phyloP scores from a whole-genome alignment of 1,139 yeast species.

The Yamadazyma diddensiae region DNA sequence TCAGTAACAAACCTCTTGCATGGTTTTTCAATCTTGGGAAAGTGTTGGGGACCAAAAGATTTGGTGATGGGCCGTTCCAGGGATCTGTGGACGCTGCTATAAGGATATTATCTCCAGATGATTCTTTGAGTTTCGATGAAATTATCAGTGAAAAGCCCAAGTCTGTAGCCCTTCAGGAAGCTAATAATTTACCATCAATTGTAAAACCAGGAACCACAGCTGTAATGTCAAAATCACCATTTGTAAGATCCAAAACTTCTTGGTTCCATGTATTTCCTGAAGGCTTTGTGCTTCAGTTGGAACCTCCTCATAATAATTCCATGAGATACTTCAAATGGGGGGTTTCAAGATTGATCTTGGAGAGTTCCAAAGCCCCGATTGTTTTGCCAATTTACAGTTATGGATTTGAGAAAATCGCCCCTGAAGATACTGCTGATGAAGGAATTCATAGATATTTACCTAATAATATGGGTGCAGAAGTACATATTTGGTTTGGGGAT shows the following conservation, averaged over 20 bases:
- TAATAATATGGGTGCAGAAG: conserved; percentile 61
- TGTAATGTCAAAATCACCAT: conserved; percentile 44
- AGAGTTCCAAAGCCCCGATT: conserved; percentile 79
- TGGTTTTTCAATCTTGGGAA: conserved; percentile 85
- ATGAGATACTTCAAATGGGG: conserved; percentile 98
- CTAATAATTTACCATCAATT: conserved; percentile 19
- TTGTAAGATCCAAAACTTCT: conserved; percentile 57
- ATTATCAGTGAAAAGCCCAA: conserved; percentile 18
- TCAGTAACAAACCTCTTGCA: conserved; percentile 50
- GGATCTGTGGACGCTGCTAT: conserved; percentile 89
- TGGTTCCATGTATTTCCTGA: conserved; percentile 98
- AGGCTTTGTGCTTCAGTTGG: conserved; percentile 84
- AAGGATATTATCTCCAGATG: conserved; percentile 76
- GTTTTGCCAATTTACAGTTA: conserved; percentile 84
- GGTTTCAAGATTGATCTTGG: conserved; percentile 75
- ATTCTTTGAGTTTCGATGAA: conserved; percentile 39
- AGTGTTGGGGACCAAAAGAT: conserved; percentile 78
- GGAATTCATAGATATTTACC: conserved; percentile 60
- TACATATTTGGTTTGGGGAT: conserved; percentile 71
- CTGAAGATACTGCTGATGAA: conserved; percentile 64
- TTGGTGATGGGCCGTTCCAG: conserved; percentile 93
- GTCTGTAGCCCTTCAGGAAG: conserved; percentile 28
- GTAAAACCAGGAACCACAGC: conserved; percentile 23
- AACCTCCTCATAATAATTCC: conserved; percentile 74
- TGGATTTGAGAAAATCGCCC: conserved; percentile 86